Conservation (phyloP, 129 eudicot genomes). For the Daucus carota region DNA sequence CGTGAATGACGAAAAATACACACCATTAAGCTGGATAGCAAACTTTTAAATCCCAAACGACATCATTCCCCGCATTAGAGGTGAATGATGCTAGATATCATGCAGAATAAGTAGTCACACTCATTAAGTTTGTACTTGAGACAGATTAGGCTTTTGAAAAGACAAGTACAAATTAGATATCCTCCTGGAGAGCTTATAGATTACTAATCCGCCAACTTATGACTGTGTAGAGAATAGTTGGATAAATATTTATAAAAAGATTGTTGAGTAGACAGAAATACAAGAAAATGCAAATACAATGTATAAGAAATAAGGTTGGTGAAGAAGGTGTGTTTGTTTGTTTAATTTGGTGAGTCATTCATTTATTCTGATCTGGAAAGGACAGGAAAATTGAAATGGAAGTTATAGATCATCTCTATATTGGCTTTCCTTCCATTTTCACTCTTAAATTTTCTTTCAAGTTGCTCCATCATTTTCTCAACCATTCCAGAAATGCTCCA, state of each 20-base stretch:
- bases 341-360: constrained; percentile 7
- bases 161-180: neutral
- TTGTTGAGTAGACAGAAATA: constrained; percentile 10
- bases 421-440: constrained; percentile 10
- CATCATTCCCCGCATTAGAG: neutral
- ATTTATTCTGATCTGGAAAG: constrained; percentile 8
- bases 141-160: neutral
- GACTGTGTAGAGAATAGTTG: neutral
- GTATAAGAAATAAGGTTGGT: constrained; percentile 5
- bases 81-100: neutral
- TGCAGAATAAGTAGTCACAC: neutral
- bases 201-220: neutral
- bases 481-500: constrained; percentile 8
- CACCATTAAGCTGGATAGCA: too few species aligned
- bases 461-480: constrained; percentile 7
- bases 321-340: constrained; percentile 2
- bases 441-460: neutral
- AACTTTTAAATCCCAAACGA: neutral
- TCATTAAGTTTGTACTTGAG: neutral
- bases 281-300: neutral
- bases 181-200: neutral
- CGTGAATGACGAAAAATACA: too few species aligned
- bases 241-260: neutral
- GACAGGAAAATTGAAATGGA: constrained; percentile 24
- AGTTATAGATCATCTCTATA: constrained; percentile 27